A percentile compares a stretch with the other conserved stretches of the same genome.
These are phyloP conservation scores for Calocera viscosa DNA, from an alignment of 768 basidiomycete species.

Conservation along the genomic window DNA sequence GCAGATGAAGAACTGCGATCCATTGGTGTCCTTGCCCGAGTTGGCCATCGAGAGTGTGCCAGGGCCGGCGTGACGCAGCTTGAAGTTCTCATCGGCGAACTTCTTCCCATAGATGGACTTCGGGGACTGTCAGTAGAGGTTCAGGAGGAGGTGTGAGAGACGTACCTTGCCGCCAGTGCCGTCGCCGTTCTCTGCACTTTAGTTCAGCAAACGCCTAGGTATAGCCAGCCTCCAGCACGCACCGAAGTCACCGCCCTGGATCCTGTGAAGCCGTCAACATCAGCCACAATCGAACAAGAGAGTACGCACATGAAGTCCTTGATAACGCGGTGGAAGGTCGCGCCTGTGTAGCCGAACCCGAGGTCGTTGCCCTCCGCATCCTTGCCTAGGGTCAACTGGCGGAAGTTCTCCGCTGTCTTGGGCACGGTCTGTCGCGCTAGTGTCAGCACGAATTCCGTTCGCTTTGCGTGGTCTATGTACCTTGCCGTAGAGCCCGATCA, in stretches of 20 bases:
- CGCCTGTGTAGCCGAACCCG: constrained; percentile 88
- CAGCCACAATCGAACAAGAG: background rate
- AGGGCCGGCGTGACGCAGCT: constrained; percentile 83
- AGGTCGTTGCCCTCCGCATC: constrained; percentile 64
- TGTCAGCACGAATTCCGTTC: constrained; percentile 10
- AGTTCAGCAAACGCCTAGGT: constrained; percentile 12
- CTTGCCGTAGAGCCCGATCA: constrained; percentile 82
- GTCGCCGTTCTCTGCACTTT: constrained; percentile 53
- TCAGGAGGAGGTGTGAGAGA: background rate
- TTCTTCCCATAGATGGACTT: constrained; percentile 82
- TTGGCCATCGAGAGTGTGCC: constrained; percentile 93
- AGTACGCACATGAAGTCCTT: constrained; percentile 68
- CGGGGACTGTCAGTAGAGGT: background rate
- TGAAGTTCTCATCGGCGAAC: constrained; percentile 97
- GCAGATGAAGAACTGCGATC: constrained; percentile 89
- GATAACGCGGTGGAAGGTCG: constrained; percentile 93
- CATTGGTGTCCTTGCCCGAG: constrained; percentile 71
- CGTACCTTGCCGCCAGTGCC: constrained; percentile 74
- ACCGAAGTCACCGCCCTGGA: constrained; percentile 98
- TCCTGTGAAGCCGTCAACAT: constrained; percentile 40
- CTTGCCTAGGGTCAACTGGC: constrained; percentile 74
- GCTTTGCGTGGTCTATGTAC: constrained; percentile 32
- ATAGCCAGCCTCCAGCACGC: constrained; percentile 27
- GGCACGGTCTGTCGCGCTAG: constrained; percentile 61
- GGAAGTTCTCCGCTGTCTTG: constrained; percentile 96